Base-by-base conservation (phyloP, 169 alveolate genomes). In the Toxoplasma gondii region DNA sequence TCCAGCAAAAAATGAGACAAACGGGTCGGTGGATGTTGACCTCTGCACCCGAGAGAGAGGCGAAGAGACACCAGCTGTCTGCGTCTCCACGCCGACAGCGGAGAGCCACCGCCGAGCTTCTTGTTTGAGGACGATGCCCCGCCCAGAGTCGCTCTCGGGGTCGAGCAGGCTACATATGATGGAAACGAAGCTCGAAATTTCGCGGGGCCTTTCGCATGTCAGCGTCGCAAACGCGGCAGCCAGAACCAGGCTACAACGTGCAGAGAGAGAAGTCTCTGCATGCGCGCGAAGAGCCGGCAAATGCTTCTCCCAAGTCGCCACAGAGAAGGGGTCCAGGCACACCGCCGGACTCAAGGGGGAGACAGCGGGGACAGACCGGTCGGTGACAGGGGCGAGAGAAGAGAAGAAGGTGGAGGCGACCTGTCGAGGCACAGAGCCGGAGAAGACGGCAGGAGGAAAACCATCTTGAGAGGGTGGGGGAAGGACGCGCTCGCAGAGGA, bases 401-500 rank as follows among this genome's bases (percentile, higher is more conserved):
- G 86, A 45, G 27, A 78, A 78, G 45, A 78, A 78, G 45, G 86
- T 38, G 27, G 86, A 10, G 2, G 86, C 39, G n/a, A 45, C 86
- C 39, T 17, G 29, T 1, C 12, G 10, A 2, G 49, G 45, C 36
- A 49, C 69, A 2, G 90, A 2, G 36, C 53, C 53, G 10, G 69
- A 29, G 39, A 22, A 82, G 69, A 29, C 90, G 31, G 53, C 2
- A 10, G 67, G 90, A 44, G 38, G 36, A 39, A 41, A 82, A 24
- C 31, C n/a, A 82, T 39, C 31, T n/a, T n/a, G 45, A 16, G 69
- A 27, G 19, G 45, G 19, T 9, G 90, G 38, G n/a, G 67, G 64
- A 39, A 44, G 34, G 53, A 24, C 67, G 69, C 41, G 54, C n/a
- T 82, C 90, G 64, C 90, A 82, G 90, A 82, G 90, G 38, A 82